phyloP scores from a whole-genome alignment of 768 basidiomycete species.

The Sutorius australiensis region DNA sequence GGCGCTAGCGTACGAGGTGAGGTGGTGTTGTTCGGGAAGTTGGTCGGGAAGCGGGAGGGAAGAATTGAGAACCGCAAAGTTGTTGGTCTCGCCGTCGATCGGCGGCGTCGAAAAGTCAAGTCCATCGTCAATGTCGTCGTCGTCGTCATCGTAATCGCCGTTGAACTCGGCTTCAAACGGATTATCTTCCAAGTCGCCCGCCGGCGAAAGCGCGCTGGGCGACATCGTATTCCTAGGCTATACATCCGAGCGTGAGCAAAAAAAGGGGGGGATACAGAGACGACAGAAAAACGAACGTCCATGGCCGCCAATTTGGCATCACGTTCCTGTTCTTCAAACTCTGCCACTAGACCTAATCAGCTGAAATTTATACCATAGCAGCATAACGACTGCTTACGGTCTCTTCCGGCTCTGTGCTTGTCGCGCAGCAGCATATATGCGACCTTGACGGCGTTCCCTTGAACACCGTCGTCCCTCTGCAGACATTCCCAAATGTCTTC shows the following conservation, averaged over 20 bases:
- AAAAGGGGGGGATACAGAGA: neutral
- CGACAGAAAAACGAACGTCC: conserved; percentile 54
- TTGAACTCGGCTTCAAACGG: conserved; percentile 78
- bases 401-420: conserved; percentile 77
- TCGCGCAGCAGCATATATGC: conserved; percentile 93
- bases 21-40: conserved; percentile 63
- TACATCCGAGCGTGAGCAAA: conserved; percentile 2
- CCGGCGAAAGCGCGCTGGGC: conserved; percentile 62
- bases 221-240: conserved; percentile 72
- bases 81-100: conserved; percentile 41
- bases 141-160: conserved; percentile 35
- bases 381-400: conserved; percentile 53
- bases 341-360: conserved; percentile 49
- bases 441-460: conserved; percentile 93
- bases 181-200: conserved; percentile 64
- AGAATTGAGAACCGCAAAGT: conserved; percentile 86
- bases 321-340: conserved; percentile 81
- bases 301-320: conserved; percentile 74
- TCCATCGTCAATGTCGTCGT: conserved; percentile 57
- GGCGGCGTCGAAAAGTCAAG: conserved; percentile 46
- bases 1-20: conserved; percentile 62
- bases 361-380: neutral
- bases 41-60: conserved; percentile 74
- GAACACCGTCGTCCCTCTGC: conserved; percentile 74
- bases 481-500: conserved; percentile 88